A percentile compares a stretch with the other conserved stretches of the same genome.
These are phyloP conservation scores for Durio zibethinus DNA, from an alignment of 345 rosid species.

Conservation along the genomic window DNA sequence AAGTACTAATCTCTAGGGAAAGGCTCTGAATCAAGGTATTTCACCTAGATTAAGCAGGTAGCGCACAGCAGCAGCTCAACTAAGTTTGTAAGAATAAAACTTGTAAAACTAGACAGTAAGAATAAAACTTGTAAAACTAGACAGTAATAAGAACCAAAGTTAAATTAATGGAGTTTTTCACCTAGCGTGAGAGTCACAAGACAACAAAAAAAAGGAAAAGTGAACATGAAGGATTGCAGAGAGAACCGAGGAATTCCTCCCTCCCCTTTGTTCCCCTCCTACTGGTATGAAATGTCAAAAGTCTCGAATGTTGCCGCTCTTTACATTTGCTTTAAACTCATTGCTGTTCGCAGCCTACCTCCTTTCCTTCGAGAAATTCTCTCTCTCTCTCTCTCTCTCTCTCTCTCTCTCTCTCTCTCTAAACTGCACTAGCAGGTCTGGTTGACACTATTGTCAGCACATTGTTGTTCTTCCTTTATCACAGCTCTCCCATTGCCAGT, in stretches of 20 bases:
- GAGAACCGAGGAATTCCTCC: slow-evolving; percentile 28
- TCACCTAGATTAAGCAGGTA: too few species aligned
- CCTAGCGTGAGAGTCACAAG: slow-evolving; percentile 16
- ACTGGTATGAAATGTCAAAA: slow-evolving; percentile 24
- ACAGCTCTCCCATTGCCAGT: slow-evolving; percentile 8
- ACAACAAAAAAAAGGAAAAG: slow-evolving; percentile 23
- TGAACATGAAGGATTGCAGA: slow-evolving; percentile 25
- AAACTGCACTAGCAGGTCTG: slow-evolving; percentile 32
- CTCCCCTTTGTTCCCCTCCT: slow-evolving; percentile 20
- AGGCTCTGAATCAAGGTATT: too few species aligned
- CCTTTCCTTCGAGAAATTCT: slow-evolving; percentile 10
- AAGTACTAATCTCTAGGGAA: too few species aligned
- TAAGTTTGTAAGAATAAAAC: too few species aligned
- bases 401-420: slow-evolving; percentile 19
- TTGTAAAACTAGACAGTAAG: too few species aligned
- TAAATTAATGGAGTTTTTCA: slow-evolving; percentile 16
- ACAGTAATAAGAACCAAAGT: background rate
- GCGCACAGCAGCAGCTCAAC: too few species aligned
- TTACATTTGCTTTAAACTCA: slow-evolving; percentile 59
- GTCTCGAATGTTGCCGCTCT: slow-evolving; percentile 40
- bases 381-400: background rate
- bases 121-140: background rate
- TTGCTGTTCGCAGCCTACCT: slow-evolving; percentile 32
- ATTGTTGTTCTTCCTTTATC: slow-evolving; percentile 30
- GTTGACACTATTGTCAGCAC: slow-evolving; percentile 18